Evolutionary conservation across 805 yeast genomes (phyloP).

Genomic region (Pichia scutulata): DNA sequence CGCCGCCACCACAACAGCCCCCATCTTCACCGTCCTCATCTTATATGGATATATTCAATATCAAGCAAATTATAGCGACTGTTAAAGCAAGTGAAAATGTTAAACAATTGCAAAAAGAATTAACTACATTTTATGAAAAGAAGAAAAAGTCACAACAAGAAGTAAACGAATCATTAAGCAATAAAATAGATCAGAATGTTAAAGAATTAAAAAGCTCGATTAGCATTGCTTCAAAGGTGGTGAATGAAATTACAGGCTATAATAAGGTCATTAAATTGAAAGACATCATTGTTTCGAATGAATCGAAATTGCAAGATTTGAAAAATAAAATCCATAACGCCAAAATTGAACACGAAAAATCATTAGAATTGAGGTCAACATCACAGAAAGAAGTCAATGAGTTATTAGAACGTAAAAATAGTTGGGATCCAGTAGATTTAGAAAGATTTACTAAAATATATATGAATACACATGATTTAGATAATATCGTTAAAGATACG

Average conservation of each 20-base stretch:
- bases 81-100: conserved; percentile 29
- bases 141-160: conserved; percentile 19
- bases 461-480: conserved; percentile 71
- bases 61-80: conserved; percentile 18
- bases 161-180: conserved; percentile 31
- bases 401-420: conserved; percentile 71
- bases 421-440: conserved; percentile 73
- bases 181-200: conserved; percentile 40
- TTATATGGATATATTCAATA: conserved; percentile 8
- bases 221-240: conserved; percentile 53
- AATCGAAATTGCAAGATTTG: conserved; percentile 40
- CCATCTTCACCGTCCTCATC: background rate
- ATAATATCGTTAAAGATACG: conserved; percentile 47
- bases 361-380: conserved; percentile 53
- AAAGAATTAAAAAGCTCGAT: conserved; percentile 51
- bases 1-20: background rate
- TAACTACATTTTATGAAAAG: conserved; percentile 22
- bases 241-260: conserved; percentile 92
- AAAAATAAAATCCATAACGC: conserved; percentile 41
- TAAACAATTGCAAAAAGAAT: conserved; percentile 25
- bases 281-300: conserved; percentile 48
- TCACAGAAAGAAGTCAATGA: conserved; percentile 87
- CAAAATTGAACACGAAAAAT: conserved; percentile 47
- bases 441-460: conserved; percentile 80
- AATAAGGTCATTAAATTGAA: conserved; percentile 69